These are phyloP conservation scores for Ensete glaucum DNA, from an alignment of 176 grass and related monocot genomes.

Conservation along the genomic window DNA sequence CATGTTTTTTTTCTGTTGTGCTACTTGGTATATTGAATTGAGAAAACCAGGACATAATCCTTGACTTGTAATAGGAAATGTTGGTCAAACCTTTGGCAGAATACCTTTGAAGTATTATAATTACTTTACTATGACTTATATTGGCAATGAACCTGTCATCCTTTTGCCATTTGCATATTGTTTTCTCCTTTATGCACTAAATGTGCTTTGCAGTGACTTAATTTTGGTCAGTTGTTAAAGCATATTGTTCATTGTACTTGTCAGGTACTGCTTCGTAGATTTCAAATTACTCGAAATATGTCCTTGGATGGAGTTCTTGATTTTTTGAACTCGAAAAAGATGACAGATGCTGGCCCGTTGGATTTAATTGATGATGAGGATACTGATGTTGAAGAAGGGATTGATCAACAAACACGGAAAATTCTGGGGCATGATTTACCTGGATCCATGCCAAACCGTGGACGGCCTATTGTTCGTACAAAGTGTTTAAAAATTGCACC, in stretches of 20 bases:
- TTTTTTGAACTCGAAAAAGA: conserved; percentile 95
- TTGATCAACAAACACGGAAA: conserved; percentile 54
- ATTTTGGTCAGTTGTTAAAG: neutral
- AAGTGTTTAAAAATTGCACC: conserved; percentile 91
- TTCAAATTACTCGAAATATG: conserved; percentile 94
- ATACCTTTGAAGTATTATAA: neutral
- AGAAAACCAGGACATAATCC: neutral
- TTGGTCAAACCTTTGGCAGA: neutral
- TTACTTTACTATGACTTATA: neutral
- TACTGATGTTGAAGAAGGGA: conserved; percentile 72
- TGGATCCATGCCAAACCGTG: conserved; percentile 62
- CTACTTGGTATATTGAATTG: neutral
- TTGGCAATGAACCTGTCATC: neutral
- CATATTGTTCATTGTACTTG: conserved; percentile 13
- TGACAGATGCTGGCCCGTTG: conserved; percentile 83
- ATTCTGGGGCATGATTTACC: conserved; percentile 64
- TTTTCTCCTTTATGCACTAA: neutral
- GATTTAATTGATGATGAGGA: conserved; percentile 92
- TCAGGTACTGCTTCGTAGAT: conserved; percentile 80
- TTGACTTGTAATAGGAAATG: conserved; percentile 12
- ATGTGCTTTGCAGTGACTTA: neutral
- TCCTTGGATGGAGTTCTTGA: conserved; percentile 94
- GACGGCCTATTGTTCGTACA: conserved; percentile 59
- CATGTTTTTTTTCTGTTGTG: too few relatives aligned
- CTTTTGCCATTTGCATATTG: neutral